phyloP scores from a whole-genome alignment of 257 asterid species.

The Petunia secreta region DNA sequence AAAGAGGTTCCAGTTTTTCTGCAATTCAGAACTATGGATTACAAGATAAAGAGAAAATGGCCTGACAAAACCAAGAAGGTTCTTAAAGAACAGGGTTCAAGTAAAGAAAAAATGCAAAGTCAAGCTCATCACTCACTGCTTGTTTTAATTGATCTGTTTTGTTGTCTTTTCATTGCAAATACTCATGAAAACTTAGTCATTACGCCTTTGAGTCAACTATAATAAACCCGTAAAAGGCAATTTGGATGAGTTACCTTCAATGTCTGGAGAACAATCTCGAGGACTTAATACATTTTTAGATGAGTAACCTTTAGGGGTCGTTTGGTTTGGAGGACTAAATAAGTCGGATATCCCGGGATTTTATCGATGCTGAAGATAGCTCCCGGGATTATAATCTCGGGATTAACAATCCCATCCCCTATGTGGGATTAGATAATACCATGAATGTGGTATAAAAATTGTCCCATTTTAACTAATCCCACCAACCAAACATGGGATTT shows the following conservation, averaged over 20 bases:
- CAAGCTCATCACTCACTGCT: not conserved
- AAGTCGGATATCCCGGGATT: too few relatives aligned
- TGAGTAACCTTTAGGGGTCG: not conserved
- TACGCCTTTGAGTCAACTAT: not conserved
- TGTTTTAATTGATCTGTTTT: not conserved
- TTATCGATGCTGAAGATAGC: too few relatives aligned
- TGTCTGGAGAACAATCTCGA: not conserved
- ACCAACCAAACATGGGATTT: too few relatives aligned
- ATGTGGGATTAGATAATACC: too few relatives aligned
- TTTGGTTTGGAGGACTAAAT: not conserved
- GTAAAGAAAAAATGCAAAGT: not conserved
- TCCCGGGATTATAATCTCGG: too few relatives aligned
- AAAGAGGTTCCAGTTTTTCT: constrained; percentile 93
- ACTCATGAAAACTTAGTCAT: not conserved
- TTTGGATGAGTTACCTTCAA: not conserved
- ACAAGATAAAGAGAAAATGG: not conserved
- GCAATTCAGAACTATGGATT: constrained; percentile 45
- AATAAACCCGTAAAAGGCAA: not conserved
- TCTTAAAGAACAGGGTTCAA: not conserved
- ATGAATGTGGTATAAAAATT: too few relatives aligned
- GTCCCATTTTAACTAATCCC: too few relatives aligned
- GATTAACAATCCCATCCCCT: too few relatives aligned
- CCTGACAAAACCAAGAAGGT: not conserved
- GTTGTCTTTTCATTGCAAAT: not conserved
- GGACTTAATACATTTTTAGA: not conserved